These are phyloP conservation scores for Thalassiosira hispida DNA, from an alignment of 352 stramenopile species.

Conservation along the genomic window DNA sequence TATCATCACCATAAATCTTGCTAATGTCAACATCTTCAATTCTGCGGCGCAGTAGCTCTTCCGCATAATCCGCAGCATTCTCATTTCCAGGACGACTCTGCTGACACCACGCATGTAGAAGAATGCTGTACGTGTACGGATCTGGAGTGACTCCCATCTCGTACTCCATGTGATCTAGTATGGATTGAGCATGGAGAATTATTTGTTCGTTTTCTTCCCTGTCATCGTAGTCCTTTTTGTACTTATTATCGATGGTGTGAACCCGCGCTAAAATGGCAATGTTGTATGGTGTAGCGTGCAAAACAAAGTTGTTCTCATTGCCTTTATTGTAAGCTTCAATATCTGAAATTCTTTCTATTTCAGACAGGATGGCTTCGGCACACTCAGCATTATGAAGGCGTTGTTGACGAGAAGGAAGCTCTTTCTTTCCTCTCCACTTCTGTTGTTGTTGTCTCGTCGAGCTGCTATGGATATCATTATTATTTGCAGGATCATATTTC, in stretches of 20 bases:
- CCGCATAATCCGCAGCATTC: constrained; percentile 47
- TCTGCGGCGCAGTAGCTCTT: constrained; percentile 49
- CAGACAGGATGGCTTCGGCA: constrained; percentile 41
- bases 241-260: constrained; percentile 25
- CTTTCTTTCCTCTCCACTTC: constrained; percentile 12
- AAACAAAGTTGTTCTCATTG: constrained; percentile 29
- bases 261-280: constrained; percentile 49
- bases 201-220: constrained; percentile 33
- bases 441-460: neutral
- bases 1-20: constrained; percentile 27
- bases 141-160: constrained; percentile 44
- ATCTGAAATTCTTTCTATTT: constrained; percentile 38
- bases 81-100: constrained; percentile 53
- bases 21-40: constrained; percentile 42
- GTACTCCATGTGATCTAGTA: constrained; percentile 59
- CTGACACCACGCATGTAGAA: constrained; percentile 55
- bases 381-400: constrained; percentile 42
- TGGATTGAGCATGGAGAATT: constrained; percentile 45
- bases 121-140: constrained; percentile 61
- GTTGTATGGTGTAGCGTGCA: constrained; percentile 49
- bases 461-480: neutral
- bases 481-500: constrained; percentile 27
- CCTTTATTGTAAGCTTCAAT: constrained; percentile 35
- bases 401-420: constrained; percentile 21
- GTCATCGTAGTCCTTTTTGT: constrained; percentile 11